Evolutionary conservation across 257 asterid species (phyloP).

Genomic region (Forsythia viridissima): DNA sequence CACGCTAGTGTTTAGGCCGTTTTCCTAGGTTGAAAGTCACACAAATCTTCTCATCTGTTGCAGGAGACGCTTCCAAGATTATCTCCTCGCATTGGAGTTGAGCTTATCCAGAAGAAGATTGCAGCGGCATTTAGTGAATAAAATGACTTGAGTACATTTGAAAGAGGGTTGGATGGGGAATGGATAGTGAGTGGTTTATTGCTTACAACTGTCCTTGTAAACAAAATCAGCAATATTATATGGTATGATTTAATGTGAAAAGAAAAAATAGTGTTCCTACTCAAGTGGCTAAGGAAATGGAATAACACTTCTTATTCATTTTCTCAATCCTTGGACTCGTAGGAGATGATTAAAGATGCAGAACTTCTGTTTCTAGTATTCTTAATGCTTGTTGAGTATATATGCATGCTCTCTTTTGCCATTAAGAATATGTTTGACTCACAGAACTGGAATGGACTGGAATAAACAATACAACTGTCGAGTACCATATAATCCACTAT

Average conservation of each 20-base stretch:
- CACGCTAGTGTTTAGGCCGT: not conserved
- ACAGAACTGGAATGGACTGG: too few species aligned
- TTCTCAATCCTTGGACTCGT: too few species aligned
- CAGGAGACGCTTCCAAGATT: slow-evolving; percentile 85
- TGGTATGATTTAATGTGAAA: not conserved
- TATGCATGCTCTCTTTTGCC: too few species aligned
- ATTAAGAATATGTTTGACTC: too few species aligned
- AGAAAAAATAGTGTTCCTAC: not conserved
- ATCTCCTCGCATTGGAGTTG: slow-evolving; percentile 87
- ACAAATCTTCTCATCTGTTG: slow-evolving; percentile 8
- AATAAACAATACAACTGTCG: too few species aligned
- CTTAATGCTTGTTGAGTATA: too few species aligned
- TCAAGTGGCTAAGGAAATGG: too few species aligned
- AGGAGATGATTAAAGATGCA: too few species aligned
- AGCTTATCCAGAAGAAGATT: slow-evolving; percentile 75
- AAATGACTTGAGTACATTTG: not conserved
- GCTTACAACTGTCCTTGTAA: not conserved
- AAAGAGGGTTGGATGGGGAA: not conserved
- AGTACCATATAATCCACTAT: too few species aligned
- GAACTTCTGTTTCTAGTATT: too few species aligned
- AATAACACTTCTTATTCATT: too few species aligned
- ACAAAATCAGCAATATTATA: not conserved
- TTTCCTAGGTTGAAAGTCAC: slow-evolving; percentile 5
- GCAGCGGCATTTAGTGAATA: slow-evolving; percentile 57
- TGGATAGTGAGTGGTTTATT: not conserved